A percentile compares a stretch with the other conserved stretches of the same genome.
phyloP scores from a whole-genome alignment of 1,284 basidiomycete genomes.

The Trichosporon sp. region DNA sequence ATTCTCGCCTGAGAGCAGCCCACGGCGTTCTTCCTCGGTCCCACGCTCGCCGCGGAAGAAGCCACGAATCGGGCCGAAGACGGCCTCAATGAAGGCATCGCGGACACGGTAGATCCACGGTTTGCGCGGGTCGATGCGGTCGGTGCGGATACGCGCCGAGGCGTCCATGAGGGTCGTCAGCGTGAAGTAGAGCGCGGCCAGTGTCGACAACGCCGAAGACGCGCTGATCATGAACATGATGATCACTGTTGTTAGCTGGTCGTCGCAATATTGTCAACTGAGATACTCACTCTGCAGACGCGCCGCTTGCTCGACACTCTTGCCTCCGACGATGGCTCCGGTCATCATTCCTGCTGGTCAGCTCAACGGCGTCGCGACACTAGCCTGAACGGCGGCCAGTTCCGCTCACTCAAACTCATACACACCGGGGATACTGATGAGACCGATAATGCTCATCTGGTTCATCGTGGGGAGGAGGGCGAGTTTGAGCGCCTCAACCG shows the following conservation, averaged over 20 bases:
- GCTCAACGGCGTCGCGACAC: not conserved
- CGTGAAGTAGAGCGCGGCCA: conserved; percentile 65
- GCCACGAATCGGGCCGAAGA: conserved; percentile 21
- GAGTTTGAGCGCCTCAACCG: conserved; percentile 71
- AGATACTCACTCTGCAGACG: conserved; percentile 66
- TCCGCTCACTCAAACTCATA: conserved; percentile 55
- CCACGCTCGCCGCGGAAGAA: conserved; percentile 24
- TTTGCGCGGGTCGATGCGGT: conserved; percentile 64
- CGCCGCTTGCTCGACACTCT: conserved; percentile 78
- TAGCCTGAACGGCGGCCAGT: no score
- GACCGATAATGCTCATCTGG: conserved; percentile 80
- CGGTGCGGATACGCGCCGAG: conserved; percentile 69
- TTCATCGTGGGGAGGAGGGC: conserved; percentile 79
- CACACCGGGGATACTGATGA: conserved; percentile 63
- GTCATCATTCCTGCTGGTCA: conserved; percentile 73
- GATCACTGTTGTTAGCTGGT: conserved; percentile 61
- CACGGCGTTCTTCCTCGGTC: conserved; percentile 28
- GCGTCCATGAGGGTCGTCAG: conserved; percentile 68
- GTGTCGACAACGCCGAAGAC: conserved; percentile 68
- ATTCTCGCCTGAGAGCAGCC: conserved; percentile 24
- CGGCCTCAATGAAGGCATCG: conserved; percentile 17
- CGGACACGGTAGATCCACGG: conserved; percentile 61
- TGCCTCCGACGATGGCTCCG: conserved; percentile 80
- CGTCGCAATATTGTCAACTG: not conserved
- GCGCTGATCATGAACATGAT: conserved; percentile 90